Conservation (phyloP, 2,329 filamentous ascomycete species). For the Trichoderma harzianum region DNA sequence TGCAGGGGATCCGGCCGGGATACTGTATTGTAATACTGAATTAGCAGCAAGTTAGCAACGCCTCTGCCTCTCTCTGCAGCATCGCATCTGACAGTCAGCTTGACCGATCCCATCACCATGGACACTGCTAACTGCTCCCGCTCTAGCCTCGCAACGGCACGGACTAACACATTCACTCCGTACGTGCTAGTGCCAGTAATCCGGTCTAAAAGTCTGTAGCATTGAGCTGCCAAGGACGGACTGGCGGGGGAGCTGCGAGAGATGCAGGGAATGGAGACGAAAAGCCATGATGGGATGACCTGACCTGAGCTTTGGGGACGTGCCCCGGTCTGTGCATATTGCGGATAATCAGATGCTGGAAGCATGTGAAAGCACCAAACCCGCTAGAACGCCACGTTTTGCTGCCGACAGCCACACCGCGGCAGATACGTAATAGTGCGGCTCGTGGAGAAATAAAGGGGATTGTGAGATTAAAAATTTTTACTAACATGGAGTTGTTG, state of each 20-base stretch:
- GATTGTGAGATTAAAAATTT: neutral
- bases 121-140: neutral
- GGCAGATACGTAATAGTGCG: slow-evolving; percentile 15
- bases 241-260: neutral
- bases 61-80: neutral
- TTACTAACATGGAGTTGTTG: neutral
- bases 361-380: neutral
- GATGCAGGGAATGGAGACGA: neutral
- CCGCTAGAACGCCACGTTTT: slow-evolving; percentile 4
- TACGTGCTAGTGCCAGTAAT: neutral
- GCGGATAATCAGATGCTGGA: neutral
- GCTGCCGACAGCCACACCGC: slow-evolving; percentile 2
- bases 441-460: neutral
- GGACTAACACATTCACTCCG: neutral
- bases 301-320: slow-evolving; percentile 11
- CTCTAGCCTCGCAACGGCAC: neutral
- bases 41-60: neutral
- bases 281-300: neutral
- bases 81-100: slow-evolving; percentile 12
- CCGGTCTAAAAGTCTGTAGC: neutral
- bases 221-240: neutral
- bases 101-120: slow-evolving; percentile 3
- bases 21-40: neutral
- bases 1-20: neutral
- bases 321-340: neutral